Base-by-base conservation (phyloP, 2,329 filamentous ascomycete genomes). In the Lasiodiplodia sp. region DNA sequence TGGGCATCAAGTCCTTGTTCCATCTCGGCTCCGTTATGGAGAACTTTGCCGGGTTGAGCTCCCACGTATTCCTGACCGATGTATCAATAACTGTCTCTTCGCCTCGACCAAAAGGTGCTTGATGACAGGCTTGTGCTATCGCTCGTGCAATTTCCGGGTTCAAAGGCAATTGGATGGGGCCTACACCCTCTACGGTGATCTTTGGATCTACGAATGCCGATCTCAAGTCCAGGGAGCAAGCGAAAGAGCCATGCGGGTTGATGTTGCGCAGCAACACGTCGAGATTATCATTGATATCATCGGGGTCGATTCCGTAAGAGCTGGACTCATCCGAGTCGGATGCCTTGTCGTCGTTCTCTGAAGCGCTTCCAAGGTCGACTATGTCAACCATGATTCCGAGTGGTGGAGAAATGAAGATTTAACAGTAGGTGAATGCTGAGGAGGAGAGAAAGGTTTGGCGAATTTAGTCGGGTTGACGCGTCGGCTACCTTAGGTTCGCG, bases 31-130 rank as follows among this genome's bases (percentile, higher is more conserved):
- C 40, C 6, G 34, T 67, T 47, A 71, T 72, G 23, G 70, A n/a
- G 38, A 78, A 75, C 3, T 73, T 65, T 5, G 68, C 51, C 2
- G 67, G 57, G 47, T 77, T 72, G 16, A 78, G 64, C 60, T 80
- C 76, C 76, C 75, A 78, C 0, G 75, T 79, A 25, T 75, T 75
- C 31, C 74, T 69, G 1, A 78, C 73, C 7, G 69, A 72, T 5
- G 71, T 68, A 60, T 78, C 75, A 2, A 78, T 68, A 40, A 79
- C 55, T 0, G 77, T 78, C 62, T 77, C 70, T n/a, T 69, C 68
- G 6, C 73, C 73, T 66, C 71, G 76, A 8, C 76, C 76, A 52
- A 77, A 79, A 7, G 76, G 76, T 31, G 77, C 72, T 68, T 72
- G 68, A 2, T 71, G 71, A 51, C 70, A 71, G 5, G 69, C 38